Base-by-base conservation (phyloP, 176 grass and related monocot genomes). In the Carex cristatella region DNA sequence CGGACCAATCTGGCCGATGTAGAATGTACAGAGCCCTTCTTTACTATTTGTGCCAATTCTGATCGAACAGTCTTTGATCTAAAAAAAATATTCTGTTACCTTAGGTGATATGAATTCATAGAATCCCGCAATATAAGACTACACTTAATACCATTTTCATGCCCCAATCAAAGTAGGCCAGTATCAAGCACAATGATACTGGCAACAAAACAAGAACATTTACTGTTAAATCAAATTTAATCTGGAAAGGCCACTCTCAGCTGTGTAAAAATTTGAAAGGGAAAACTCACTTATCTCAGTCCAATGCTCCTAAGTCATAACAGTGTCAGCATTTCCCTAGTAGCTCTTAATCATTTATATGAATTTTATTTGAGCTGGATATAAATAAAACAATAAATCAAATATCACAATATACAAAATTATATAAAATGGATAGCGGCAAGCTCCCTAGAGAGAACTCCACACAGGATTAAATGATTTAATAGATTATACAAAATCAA, bases 401-500 rank as follows among this genome's bases (percentile, higher is more conserved):
- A 19, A 72, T 72, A 19, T 48, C 16, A 72, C 15, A 46, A 10
- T 19, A 72, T 4, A 63, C 6, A 72, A 1, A 79, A 18, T 40
- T 69, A 78, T 23, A 23, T 23, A 23, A 57, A 58, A 79, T 79
- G 13, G 14, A 79, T 6, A 58, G 74, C 74, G 58, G 5, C 74
- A 35, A 79, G 53, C 14, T 79, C 7, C 6, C 74, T 18, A 37
- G 12, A 1, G 11, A 79, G 51, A 58, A 56, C 49, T 8, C 6
- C 27, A 56, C 48, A n/a, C 15, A 16, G 12, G 51, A 49, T 35
- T 30, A 32, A 58, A 57, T 33, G 4, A 78, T 40, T 58, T 79
- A 79, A 58, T 12, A 10, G 1, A 79, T 79, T 57, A 79, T 79
- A 58, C 59, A 48, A 81, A 81, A 81, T 81, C 33, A 64, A 46